Percentiles rank a stretch among this genome's conserved stretches.
phyloP scores from a whole-genome alignment of 495 filamentous ascomycete species.

The Paragyromitra xinjiangensis region DNA sequence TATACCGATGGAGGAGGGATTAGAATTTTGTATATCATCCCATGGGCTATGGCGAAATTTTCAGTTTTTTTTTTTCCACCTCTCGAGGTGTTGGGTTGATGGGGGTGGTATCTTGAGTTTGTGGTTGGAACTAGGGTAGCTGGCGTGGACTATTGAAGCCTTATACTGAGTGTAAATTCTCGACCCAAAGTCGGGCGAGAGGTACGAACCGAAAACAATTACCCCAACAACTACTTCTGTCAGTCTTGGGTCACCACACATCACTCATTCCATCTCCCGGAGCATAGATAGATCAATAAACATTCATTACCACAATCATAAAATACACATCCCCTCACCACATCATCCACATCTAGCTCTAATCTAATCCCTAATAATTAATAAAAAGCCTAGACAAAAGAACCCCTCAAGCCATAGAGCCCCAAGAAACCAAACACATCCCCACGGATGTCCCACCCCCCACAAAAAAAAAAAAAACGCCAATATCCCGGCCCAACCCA shows the following conservation, averaged over 20 bases:
- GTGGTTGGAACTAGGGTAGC: background rate
- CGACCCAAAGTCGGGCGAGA: background rate
- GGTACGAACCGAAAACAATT: background rate
- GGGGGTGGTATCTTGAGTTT: background rate
- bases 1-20: background rate
- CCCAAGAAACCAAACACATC: background rate
- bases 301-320: slow-evolving; percentile 31
- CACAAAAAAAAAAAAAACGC: slow-evolving; percentile 15
- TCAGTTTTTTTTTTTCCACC: background rate
- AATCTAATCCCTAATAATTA: slow-evolving; percentile 18
- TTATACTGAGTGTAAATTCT: no score
- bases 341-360: slow-evolving; percentile 18
- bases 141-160: no score
- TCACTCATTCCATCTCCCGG: background rate
- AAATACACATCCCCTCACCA: slow-evolving; percentile 3
- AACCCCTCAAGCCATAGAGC: background rate
- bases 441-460: background rate
- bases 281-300: slow-evolving; percentile 6
- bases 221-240: background rate
- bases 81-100: no score
- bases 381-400: slow-evolving; percentile 8
- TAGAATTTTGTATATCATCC: slow-evolving; percentile 32
- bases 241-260: background rate
- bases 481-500: slow-evolving; percentile 10
- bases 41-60: slow-evolving; percentile 24